Percentiles rank a stretch among this genome's conserved stretches.
phyloP scores from a whole-genome alignment of 176 grass and related monocot species.

The Triticum turgidum region DNA sequence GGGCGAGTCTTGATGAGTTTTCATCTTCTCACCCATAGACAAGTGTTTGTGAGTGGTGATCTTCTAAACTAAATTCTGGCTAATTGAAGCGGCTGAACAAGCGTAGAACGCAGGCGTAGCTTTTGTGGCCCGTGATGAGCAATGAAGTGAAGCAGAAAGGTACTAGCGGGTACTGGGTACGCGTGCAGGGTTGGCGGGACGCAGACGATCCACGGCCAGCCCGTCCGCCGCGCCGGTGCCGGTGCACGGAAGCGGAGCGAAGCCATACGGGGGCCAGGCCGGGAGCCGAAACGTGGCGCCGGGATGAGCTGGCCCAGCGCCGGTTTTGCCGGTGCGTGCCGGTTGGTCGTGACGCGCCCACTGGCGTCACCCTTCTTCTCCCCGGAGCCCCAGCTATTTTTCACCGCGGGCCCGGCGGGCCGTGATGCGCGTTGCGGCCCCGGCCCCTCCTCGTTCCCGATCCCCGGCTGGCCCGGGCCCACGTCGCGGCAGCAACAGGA shows the following conservation, averaged over 20 bases:
- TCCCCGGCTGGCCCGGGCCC: not conserved
- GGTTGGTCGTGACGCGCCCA: slow-evolving; percentile 4
- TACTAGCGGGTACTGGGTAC: not conserved
- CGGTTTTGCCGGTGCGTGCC: slow-evolving; percentile 45
- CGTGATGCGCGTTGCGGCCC: not conserved
- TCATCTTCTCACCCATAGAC: no score
- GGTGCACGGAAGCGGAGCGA: slow-evolving; percentile 10
- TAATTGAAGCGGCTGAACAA: no score
- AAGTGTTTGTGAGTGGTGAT: no score
- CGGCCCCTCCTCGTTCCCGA: not conserved
- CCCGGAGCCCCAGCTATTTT: not conserved
- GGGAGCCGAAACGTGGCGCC: slow-evolving; percentile 48
- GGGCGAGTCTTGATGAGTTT: no score
- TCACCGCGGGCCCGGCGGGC: slow-evolving; percentile 10
- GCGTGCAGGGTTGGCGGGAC: not conserved
- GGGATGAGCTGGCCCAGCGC: slow-evolving; percentile 47
- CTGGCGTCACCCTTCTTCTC: slow-evolving; percentile 20
- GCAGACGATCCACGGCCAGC: slow-evolving; percentile 35
- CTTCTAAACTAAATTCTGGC: no score
- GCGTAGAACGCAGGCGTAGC: no score
- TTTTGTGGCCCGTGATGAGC: not conserved
- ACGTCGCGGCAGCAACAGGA: not conserved
- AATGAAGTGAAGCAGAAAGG: no score
- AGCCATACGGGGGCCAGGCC: not conserved
- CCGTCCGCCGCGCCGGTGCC: not conserved